Conservation (phyloP, 1,139 yeast species). For the Blastobotrys arbuscula region DNA sequence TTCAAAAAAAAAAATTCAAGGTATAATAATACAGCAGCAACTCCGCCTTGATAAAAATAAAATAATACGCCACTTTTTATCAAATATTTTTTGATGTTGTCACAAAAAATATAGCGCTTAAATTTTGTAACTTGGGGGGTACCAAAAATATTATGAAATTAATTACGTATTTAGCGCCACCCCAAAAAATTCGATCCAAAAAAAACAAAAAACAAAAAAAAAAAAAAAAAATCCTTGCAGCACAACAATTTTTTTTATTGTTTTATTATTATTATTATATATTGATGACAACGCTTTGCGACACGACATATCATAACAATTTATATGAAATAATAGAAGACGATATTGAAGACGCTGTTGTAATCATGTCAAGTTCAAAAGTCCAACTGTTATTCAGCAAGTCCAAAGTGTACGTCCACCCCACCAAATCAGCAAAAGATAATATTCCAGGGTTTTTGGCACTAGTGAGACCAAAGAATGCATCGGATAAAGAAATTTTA, state of each 20-base stretch:
- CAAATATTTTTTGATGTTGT: too few species aligned
- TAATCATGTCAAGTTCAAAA: slow-evolving; percentile 5
- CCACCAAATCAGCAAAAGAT: slow-evolving; percentile 65
- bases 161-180: neutral
- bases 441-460: slow-evolving; percentile 73
- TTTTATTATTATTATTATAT: neutral
- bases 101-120: too few species aligned
- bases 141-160: too few species aligned
- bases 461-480: slow-evolving; percentile 49
- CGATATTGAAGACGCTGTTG: slow-evolving; percentile 1
- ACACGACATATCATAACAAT: neutral
- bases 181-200: too few species aligned
- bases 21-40: too few species aligned
- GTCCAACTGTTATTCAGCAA: slow-evolving; percentile 37
- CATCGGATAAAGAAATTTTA: slow-evolving; percentile 51
- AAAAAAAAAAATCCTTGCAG: neutral
- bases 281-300: neutral
- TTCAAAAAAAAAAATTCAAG: too few species aligned
- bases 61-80: too few species aligned
- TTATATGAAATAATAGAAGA: slow-evolving; percentile 3
- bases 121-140: too few species aligned
- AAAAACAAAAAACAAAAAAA: neutral
- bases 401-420: slow-evolving; percentile 62
- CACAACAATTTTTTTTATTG: neutral
- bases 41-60: too few species aligned